A percentile compares a stretch with the other conserved stretches of the same genome.
Conservation (phyloP, 2,329 filamentous ascomycete species). For the Aspergillus sp. region DNA sequence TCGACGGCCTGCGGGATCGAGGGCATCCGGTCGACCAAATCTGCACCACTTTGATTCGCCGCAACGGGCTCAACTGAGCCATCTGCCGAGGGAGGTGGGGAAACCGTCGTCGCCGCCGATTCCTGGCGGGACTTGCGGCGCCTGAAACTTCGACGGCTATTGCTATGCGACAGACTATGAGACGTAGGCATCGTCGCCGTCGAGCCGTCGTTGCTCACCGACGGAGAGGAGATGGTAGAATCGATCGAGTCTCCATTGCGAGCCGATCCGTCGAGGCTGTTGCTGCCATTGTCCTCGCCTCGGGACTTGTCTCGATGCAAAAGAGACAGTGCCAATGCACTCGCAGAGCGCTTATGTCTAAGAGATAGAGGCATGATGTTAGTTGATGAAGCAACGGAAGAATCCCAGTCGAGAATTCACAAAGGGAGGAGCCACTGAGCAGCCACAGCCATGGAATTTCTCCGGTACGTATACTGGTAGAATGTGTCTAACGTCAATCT, state of each 20-base stretch:
- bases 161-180: slow-evolving; percentile 12
- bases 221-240: slow-evolving; percentile 18
- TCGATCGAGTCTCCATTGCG: slow-evolving; percentile 19
- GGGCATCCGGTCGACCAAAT: slow-evolving; percentile 23
- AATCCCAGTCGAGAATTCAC: neutral
- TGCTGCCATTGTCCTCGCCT: slow-evolving; percentile 30
- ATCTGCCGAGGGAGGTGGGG: slow-evolving; percentile 16
- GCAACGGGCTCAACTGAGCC: slow-evolving; percentile 20
- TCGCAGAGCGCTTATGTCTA: slow-evolving; percentile 48
- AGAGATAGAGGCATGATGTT: slow-evolving; percentile 17
- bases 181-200: slow-evolving; percentile 8
- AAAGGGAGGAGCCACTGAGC: no score
- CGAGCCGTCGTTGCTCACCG: slow-evolving; percentile 12
- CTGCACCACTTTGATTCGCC: slow-evolving; percentile 17
- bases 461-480: neutral
- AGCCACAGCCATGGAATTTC: no score
- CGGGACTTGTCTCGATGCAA: slow-evolving; percentile 46
- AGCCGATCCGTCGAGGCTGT: slow-evolving; percentile 13
- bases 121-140: slow-evolving; percentile 23
- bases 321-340: slow-evolving; percentile 46
- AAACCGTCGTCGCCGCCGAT: slow-evolving; percentile 2
- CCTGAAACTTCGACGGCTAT: slow-evolving; percentile 17
- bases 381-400: slow-evolving; percentile 7
- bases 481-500: no score
- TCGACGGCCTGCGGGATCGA: slow-evolving; percentile 23